Evolutionary conservation across 306 rosid species (phyloP), one percentile per base, ranked within the genome.

Genomic region (Trifolium fragiferum): DNA sequence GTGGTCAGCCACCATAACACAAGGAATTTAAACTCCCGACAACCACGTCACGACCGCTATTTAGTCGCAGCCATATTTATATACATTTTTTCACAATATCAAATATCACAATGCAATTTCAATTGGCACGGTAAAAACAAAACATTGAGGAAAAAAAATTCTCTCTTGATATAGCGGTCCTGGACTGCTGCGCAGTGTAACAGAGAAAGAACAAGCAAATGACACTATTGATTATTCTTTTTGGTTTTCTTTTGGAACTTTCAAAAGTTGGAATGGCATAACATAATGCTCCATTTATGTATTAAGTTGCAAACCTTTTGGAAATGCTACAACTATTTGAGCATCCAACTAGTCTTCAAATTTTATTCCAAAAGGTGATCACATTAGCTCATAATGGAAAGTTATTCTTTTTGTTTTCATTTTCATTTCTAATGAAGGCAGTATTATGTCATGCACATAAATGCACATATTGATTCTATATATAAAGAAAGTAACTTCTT

Each of bases 231-330:
- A 54, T 54, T 23, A 54, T 18, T 15, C 66, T 14, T 27, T 30
- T 14, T 60, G 41, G 41, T 30, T 30, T 27, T 30, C 21, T 11
- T 11, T 30, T 7, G 7, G 50, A 75, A 46, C 40, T 73, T 57
- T 70, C 70, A 43, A 73, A 74, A 73, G 62, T n/a, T 44, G 60
- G 47, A 37, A 66, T 66, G 14, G 66, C 57, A 49, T 62, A 61
- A 70, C 44, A 43, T 57, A 57, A 23, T 57, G 63, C 76, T 63
- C 38, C 72, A 33, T 64, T 49, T 50, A 10, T 13, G 40, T 14
- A 71, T 21, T 10, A 55, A 41, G 66, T 57, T 57, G 54, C 25
- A 18, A 47, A 30, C 50, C 71, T 74, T 72, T 60, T 44, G 68
- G 15, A 43, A 27, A 61, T 60, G 40, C 40, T 37, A 11, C 18